These are phyloP conservation scores for Penicillium thymicola DNA, from an alignment of 2,329 filamentous ascomycete genomes.

Conservation along the genomic window DNA sequence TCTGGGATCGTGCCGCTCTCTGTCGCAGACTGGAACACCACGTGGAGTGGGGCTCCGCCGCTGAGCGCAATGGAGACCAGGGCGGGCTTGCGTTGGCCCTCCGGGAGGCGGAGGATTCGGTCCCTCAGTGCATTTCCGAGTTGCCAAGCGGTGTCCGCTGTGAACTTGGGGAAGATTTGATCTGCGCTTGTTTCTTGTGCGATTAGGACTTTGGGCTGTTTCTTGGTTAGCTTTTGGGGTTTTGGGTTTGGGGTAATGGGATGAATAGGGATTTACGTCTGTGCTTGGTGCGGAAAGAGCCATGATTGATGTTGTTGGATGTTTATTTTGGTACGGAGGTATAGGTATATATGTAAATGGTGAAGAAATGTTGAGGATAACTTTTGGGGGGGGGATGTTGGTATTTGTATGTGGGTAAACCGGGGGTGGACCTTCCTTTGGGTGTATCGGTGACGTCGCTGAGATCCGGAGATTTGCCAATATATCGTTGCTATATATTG, in stretches of 20 bases:
- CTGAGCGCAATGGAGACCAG: constrained; percentile 41
- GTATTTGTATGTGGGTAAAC: neutral
- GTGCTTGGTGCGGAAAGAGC: constrained; percentile 31
- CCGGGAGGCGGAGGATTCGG: constrained; percentile 36
- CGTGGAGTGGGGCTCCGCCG: constrained; percentile 44
- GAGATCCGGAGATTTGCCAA: neutral
- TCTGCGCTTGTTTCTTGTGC: constrained; percentile 30
- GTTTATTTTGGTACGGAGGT: neutral
- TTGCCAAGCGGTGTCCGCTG: constrained; percentile 36
- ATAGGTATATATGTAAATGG: neutral
- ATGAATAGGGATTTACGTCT: constrained; percentile 21
- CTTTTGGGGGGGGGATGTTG: neutral
- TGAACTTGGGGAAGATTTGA: constrained; percentile 38
- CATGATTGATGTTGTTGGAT: constrained; percentile 19
- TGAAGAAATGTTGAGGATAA: neutral
- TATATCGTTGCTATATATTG: too few species aligned
- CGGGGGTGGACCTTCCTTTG: constrained; percentile 15
- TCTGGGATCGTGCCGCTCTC: constrained; percentile 67
- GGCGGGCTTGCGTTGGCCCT: constrained; percentile 35
- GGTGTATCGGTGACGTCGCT: neutral
- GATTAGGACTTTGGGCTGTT: constrained; percentile 28
- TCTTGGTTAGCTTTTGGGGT: neutral
- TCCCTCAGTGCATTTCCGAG: constrained; percentile 39
- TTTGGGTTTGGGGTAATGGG: too few species aligned
- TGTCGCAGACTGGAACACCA: constrained; percentile 68